A percentile compares a stretch with the other conserved stretches of the same genome.
Conservation (phyloP, 1,139 yeast species). For the Hansenula anomala region DNA sequence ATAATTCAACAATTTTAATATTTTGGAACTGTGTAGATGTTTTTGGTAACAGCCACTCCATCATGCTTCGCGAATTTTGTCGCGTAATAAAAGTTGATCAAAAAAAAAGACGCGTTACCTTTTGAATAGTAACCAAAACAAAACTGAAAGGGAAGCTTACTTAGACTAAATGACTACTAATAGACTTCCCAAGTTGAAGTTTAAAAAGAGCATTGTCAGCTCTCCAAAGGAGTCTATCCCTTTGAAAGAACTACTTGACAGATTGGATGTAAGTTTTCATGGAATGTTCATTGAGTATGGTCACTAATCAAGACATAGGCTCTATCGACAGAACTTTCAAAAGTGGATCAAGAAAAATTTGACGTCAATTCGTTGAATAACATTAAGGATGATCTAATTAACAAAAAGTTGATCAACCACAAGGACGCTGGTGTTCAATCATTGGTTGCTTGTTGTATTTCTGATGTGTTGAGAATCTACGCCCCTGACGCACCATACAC, state of each 20-base stretch:
- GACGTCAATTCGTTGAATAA: slow-evolving; percentile 39
- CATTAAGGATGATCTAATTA: slow-evolving; percentile 49
- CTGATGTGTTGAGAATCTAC: slow-evolving; percentile 70
- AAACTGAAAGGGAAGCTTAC: too few species aligned
- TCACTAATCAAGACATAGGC: too few species aligned
- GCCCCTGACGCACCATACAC: slow-evolving; percentile 94
- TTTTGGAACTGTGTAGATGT: too few species aligned
- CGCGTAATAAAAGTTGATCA: not conserved
- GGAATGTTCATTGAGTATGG: too few species aligned
- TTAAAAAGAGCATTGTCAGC: slow-evolving; percentile 47
- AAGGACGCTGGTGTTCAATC: slow-evolving; percentile 70
- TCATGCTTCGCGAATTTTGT: too few species aligned
- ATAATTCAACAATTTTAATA: too few species aligned
- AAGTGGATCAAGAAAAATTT: slow-evolving; percentile 55
- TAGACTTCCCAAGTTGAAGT: slow-evolving; percentile 26
- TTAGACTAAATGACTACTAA: slow-evolving; percentile 18
- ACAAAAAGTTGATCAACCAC: slow-evolving; percentile 54
- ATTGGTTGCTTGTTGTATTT: slow-evolving; percentile 64
- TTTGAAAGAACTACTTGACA: slow-evolving; percentile 49
- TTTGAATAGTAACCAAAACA: too few species aligned
- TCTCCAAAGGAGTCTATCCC: slow-evolving; percentile 51
- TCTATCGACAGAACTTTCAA: slow-evolving; percentile 57
- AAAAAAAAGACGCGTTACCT: not conserved
- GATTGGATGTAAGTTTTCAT: slow-evolving; percentile 30
- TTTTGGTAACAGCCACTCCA: too few species aligned